Percentiles rank a stretch among this genome's conserved stretches.
Evolutionary conservation across 257 asterid species (phyloP).

Genomic region (Thymus quinquecostatus): DNA sequence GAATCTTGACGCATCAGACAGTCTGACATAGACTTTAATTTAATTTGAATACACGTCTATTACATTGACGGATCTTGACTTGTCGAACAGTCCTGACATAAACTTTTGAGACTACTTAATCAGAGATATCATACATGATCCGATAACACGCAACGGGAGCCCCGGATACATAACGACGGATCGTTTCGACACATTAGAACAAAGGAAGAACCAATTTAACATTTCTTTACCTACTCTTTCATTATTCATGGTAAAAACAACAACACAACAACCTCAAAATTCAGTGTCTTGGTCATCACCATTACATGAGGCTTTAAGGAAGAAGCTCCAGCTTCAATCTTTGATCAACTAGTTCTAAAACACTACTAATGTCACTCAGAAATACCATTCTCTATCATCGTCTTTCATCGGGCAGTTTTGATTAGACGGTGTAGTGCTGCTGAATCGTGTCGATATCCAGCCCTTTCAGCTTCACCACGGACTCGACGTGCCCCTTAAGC

Average conservation of each 20-base stretch:
- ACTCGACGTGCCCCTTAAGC: slow-evolving; percentile 94
- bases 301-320: background rate
- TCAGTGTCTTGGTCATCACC: slow-evolving; percentile 16
- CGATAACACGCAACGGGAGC: background rate
- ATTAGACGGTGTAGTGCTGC: slow-evolving; percentile 85
- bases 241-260: slow-evolving; percentile 7
- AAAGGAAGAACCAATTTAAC: background rate
- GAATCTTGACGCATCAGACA: too few relatives aligned
- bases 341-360: slow-evolving; percentile 11
- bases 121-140: background rate
- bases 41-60: too few relatives aligned
- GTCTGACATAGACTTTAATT: background rate
- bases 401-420: background rate
- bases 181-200: background rate
- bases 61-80: too few relatives aligned
- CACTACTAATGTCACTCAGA: background rate
- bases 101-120: background rate
- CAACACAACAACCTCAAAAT: slow-evolving; percentile 6
- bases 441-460: slow-evolving; percentile 88
- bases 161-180: background rate
- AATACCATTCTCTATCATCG: too few relatives aligned
- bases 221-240: background rate
- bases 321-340: slow-evolving; percentile 21
- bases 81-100: background rate
- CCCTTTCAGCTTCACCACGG: slow-evolving; percentile 95